Conservation (phyloP, 2,329 filamentous ascomycete genomes). For the Kalmusia sp. region DNA sequence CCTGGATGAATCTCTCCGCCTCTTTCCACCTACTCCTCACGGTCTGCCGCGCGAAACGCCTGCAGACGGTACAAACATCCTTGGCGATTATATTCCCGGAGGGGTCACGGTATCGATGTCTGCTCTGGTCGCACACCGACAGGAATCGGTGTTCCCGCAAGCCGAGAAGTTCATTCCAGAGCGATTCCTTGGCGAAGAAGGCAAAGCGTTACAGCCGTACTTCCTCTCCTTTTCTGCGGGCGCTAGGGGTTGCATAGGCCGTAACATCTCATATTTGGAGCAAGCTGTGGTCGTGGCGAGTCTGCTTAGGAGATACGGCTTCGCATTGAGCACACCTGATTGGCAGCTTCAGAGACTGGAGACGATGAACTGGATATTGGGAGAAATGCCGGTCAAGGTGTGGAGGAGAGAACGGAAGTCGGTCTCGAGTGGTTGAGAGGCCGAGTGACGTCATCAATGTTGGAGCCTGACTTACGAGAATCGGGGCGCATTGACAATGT, state of each 20-base stretch:
- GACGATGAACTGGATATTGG: conserved; percentile 47
- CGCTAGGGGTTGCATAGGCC: conserved; percentile 37
- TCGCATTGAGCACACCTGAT: conserved; percentile 43
- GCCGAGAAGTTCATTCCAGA: conserved; percentile 44
- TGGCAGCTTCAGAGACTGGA: conserved; percentile 46
- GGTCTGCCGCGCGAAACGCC: conserved; percentile 47
- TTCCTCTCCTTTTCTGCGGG: conserved; percentile 40
- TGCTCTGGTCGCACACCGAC: conserved; percentile 57
- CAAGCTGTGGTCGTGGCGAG: conserved; percentile 40
- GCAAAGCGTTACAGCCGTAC: conserved; percentile 36
- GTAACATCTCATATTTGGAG: conserved; percentile 40
- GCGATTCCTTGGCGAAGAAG: conserved; percentile 46
- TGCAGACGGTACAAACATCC: conserved; percentile 31
- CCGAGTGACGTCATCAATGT: conserved; percentile 3
- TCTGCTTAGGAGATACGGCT: conserved; percentile 47
- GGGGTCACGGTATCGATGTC: conserved; percentile 42
- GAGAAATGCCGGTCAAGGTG: conserved; percentile 48
- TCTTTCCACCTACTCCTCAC: conserved; percentile 54
- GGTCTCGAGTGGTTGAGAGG: conserved; percentile 11
- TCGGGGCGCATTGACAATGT: conserved; percentile 3
- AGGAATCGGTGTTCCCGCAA: conserved; percentile 34
- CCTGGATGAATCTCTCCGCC: conserved; percentile 52
- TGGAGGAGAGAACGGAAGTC: conserved; percentile 36
- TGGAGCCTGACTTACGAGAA: conserved; percentile 7
- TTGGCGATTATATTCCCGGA: conserved; percentile 36